phyloP scores from a whole-genome alignment of 805 yeast genomes.

The Saturnispora kantuleensis region DNA sequence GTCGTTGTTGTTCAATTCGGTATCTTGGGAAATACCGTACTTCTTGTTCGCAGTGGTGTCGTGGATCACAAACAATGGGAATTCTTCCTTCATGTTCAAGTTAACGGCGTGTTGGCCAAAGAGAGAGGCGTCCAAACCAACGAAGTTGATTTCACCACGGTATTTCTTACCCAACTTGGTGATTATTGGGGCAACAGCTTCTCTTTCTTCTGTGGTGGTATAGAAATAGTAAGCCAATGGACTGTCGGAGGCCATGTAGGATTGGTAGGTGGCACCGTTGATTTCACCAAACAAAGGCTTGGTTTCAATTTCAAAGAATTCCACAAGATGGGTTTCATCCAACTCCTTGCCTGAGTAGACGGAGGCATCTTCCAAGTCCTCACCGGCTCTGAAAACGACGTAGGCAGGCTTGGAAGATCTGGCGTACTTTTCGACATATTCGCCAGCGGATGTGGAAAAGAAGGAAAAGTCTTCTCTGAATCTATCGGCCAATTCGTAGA shows the following conservation, averaged over 20 bases:
- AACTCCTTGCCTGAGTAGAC: constrained; percentile 30
- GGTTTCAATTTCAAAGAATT: constrained; percentile 50
- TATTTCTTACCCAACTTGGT: constrained; percentile 57
- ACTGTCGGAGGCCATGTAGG: constrained; percentile 57
- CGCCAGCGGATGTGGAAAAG: constrained; percentile 35
- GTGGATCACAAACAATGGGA: constrained; percentile 89
- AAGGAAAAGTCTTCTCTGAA: constrained; percentile 59
- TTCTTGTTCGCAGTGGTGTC: constrained; percentile 58
- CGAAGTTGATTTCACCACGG: constrained; percentile 79
- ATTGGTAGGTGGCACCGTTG: constrained; percentile 64
- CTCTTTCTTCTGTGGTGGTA: constrained; percentile 57
- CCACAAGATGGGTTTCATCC: constrained; percentile 30
- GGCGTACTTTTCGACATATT: constrained; percentile 28
- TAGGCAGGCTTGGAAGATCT: constrained; percentile 30
- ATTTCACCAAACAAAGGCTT: constrained; percentile 85
- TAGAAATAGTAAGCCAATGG: constrained; percentile 90
- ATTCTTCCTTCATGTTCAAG: constrained; percentile 72
- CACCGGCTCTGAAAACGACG: constrained; percentile 38
- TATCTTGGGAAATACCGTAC: constrained; percentile 62
- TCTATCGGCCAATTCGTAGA: constrained; percentile 48
- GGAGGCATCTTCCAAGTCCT: constrained; percentile 39
- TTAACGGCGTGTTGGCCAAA: constrained; percentile 83
- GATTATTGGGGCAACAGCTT: constrained; percentile 41
- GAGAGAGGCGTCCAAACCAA: constrained; percentile 71
- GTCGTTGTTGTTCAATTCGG: constrained; percentile 38